These are phyloP conservation scores for Lizonia empirigonia DNA, from an alignment of 2,329 filamentous ascomycete species.

Conservation along the genomic window DNA sequence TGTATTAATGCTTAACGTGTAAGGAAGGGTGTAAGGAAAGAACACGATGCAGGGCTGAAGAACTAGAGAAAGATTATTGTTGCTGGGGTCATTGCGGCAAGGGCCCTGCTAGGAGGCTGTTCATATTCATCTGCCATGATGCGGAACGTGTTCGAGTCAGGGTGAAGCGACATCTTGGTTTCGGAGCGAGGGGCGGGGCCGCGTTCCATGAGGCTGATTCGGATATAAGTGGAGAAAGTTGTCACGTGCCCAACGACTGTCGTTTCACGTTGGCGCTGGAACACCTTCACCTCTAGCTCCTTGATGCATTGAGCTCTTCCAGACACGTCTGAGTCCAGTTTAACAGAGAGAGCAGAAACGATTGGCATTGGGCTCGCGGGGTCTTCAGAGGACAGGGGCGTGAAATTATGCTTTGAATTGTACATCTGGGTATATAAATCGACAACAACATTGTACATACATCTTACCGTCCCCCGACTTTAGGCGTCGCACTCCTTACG, in stretches of 20 bases:
- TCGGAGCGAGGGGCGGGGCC: conserved; percentile 5
- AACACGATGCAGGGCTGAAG: neutral
- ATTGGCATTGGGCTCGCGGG: neutral
- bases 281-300: conserved; percentile 10
- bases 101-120: conserved; percentile 10
- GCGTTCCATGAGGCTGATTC: conserved; percentile 11
- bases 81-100: neutral
- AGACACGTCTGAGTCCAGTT: conserved; percentile 7
- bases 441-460: neutral
- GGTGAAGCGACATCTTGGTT: conserved; percentile 10
- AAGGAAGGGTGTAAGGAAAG: neutral
- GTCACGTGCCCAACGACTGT: conserved; percentile 8
- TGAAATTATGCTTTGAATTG: conserved; percentile 2
- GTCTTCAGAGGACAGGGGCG: neutral
- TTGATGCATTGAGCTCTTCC: conserved; percentile 4
- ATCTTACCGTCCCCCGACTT: conserved; percentile 23
- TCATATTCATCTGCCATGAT: conserved; percentile 6
- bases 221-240: conserved; percentile 1
- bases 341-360: conserved; percentile 2
- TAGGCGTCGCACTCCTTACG: conserved; percentile 20
- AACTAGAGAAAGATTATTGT: neutral
- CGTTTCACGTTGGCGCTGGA: conserved; percentile 12
- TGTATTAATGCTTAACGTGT: neutral
- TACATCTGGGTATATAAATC: conserved; percentile 2
- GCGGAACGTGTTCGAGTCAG: conserved; percentile 14